phyloP scores from a whole-genome alignment of 768 basidiomycete genomes.

The Cystobasidium ongulense region DNA sequence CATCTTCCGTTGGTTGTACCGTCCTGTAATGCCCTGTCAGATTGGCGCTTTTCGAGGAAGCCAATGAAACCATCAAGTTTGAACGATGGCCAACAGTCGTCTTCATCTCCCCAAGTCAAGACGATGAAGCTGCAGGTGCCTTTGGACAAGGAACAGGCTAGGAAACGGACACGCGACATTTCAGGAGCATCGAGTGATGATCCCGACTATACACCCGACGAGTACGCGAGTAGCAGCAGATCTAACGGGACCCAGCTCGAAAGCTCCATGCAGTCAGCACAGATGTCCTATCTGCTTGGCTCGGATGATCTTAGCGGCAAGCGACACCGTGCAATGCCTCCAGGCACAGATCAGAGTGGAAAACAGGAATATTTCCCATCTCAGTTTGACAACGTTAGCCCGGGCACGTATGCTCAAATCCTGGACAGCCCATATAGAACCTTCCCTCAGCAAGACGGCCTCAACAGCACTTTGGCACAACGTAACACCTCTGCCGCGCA shows the following conservation, averaged over 20 bases:
- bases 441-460: neutral
- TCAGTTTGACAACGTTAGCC: neutral
- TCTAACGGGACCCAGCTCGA: neutral
- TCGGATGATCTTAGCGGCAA: neutral
- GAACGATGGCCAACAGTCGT: neutral
- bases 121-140: neutral
- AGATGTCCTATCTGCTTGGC: neutral
- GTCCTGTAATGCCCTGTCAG: neutral
- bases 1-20: too few relatives aligned
- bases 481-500: conserved; percentile 14
- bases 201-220: neutral
- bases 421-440: neutral
- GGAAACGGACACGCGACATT: neutral
- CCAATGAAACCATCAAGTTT: neutral
- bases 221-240: neutral
- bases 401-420: neutral
- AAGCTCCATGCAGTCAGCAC: neutral
- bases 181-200: neutral
- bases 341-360: neutral
- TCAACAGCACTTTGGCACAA: neutral
- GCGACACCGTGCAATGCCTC: neutral
- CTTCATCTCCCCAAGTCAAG: neutral
- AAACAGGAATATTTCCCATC: neutral
- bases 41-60: conserved; percentile 20
- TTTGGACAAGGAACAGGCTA: neutral